Conservation (phyloP, 2,329 filamentous ascomycete species). For the Aspergillus sp. region DNA sequence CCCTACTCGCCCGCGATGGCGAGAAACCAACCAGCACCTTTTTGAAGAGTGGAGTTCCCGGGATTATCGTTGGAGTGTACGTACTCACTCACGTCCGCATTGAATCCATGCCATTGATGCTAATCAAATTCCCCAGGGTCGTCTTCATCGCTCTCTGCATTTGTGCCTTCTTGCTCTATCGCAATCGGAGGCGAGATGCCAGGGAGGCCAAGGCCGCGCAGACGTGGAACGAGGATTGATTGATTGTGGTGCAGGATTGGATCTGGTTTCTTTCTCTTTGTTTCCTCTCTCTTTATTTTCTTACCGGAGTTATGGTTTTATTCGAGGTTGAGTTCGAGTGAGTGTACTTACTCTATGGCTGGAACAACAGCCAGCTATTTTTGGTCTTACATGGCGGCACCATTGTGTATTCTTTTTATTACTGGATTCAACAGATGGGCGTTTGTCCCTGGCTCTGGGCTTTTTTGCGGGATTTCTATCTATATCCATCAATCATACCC, state of each 20-base stretch:
- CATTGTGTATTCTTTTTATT: too few relatives aligned
- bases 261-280: too few relatives aligned
- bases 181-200: conserved; percentile 11
- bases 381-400: too few relatives aligned
- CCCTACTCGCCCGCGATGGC: not conserved
- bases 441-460: too few relatives aligned
- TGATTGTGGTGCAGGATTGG: too few relatives aligned
- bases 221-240: conserved; percentile 5
- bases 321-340: too few relatives aligned
- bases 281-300: not conserved
- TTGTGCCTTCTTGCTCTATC: conserved; percentile 10
- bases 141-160: conserved; percentile 6
- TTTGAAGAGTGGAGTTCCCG: conserved; percentile 11
- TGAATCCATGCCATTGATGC: not conserved
- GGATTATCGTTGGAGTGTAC: conserved; percentile 10
- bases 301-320: too few relatives aligned
- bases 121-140: conserved; percentile 3
- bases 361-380: too few relatives aligned
- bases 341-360: too few relatives aligned
- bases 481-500: too few relatives aligned
- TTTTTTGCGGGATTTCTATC: too few relatives aligned
- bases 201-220: conserved; percentile 6
- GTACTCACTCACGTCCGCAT: conserved; percentile 1
- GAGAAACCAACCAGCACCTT: conserved; percentile 12
- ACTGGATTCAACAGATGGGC: too few relatives aligned